Evolutionary conservation across 768 basidiomycete species (phyloP).

Genomic region (Dictyophora rubrovolvata): DNA sequence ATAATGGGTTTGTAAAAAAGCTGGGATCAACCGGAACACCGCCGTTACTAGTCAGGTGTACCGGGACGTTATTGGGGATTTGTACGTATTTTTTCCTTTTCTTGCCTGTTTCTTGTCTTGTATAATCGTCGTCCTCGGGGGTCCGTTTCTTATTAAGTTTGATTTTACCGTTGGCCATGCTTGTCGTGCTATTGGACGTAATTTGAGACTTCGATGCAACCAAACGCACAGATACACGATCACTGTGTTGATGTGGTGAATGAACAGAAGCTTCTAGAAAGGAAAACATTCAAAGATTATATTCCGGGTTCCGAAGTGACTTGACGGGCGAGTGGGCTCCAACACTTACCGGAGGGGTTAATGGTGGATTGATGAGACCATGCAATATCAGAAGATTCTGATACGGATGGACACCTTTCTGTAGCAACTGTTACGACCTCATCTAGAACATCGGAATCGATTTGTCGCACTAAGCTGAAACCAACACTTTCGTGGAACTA

Average conservation of each 20-base stretch:
- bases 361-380: neutral
- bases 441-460: neutral
- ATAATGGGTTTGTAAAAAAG: neutral
- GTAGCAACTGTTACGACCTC: neutral
- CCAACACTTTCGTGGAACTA: no score
- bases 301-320: neutral
- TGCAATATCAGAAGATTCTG: neutral
- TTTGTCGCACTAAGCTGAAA: no score
- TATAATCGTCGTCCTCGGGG: slow-evolving; percentile 17
- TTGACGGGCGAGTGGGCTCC: neutral
- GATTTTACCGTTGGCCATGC: slow-evolving; percentile 24
- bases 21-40: slow-evolving; percentile 1
- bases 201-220: slow-evolving; percentile 33
- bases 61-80: neutral
- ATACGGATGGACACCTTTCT: neutral
- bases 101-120: neutral
- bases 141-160: slow-evolving; percentile 23
- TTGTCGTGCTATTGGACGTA: slow-evolving; percentile 11
- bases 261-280: neutral
- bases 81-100: neutral
- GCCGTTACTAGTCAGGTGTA: neutral
- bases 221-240: slow-evolving; percentile 50
- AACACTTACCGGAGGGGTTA: neutral
- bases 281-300: neutral
- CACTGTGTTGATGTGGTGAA: slow-evolving; percentile 28